Percentiles rank a stretch among this genome's conserved stretches.
These are phyloP conservation scores for Aegilops longissima DNA, from an alignment of 176 grass and related monocot genomes.

Conservation along the genomic window DNA sequence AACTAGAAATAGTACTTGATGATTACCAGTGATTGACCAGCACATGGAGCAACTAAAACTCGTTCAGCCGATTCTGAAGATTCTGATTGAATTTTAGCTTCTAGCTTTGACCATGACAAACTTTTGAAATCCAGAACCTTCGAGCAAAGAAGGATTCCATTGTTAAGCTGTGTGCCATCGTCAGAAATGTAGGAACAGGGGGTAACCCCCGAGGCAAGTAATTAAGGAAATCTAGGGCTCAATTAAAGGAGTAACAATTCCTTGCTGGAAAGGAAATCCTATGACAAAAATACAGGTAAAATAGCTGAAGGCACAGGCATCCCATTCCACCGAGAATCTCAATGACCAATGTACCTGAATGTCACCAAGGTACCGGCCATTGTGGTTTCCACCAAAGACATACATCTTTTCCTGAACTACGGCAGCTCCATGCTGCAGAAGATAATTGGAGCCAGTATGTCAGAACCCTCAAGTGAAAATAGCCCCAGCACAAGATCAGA, in stretches of 20 bases:
- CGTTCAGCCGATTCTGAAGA: constrained; percentile 48
- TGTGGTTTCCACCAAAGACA: constrained; percentile 89
- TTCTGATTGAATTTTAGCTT: constrained; percentile 60
- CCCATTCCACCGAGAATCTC: not conserved
- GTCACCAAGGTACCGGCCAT: constrained; percentile 89
- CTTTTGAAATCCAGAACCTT: constrained; percentile 93
- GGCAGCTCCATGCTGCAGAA: constrained; percentile 79
- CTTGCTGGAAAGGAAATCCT: not conserved
- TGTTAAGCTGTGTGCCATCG: not conserved
- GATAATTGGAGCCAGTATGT: not conserved
- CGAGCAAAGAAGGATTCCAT: not conserved
- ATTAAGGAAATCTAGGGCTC: not conserved
- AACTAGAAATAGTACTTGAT: not conserved
- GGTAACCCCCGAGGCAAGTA: not conserved
- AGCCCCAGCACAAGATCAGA: not conserved
- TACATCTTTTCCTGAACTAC: constrained; percentile 93
- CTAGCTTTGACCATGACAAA: constrained; percentile 89
- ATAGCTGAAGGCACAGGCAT: not conserved
- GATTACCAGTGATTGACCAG: constrained; percentile 91
- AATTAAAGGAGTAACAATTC: not conserved
- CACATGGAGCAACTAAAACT: constrained; percentile 54
- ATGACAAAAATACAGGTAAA: not conserved
- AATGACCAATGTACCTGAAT: constrained; percentile 53
- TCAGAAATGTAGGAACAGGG: not conserved
- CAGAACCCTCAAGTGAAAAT: constrained; percentile 3